A percentile compares a stretch with the other conserved stretches of the same genome.
These are phyloP conservation scores for Fusarium citri DNA, from an alignment of 2,329 filamentous ascomycete genomes.

Conservation along the genomic window DNA sequence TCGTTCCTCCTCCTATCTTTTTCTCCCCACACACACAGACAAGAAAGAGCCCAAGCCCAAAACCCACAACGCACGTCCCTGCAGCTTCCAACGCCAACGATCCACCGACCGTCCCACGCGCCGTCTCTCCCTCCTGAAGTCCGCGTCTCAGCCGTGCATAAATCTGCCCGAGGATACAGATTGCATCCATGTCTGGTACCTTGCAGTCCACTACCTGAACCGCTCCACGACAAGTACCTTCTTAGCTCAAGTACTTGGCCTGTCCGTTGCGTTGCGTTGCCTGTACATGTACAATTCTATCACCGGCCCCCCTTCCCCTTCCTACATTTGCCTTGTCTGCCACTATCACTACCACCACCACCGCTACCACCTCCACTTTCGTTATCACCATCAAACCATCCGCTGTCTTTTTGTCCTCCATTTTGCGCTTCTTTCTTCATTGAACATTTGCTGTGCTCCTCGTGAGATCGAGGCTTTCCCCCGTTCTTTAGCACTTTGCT, in stretches of 20 bases:
- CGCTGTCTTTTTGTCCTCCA: constrained; percentile 32
- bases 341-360: constrained; percentile 29
- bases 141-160: constrained; percentile 49
- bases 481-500: constrained; percentile 9
- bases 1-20: constrained; percentile 15
- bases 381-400: constrained; percentile 41
- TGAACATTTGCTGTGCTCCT: constrained; percentile 32
- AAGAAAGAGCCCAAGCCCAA: constrained; percentile 11
- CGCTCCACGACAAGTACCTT: constrained; percentile 29
- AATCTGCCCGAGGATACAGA: constrained; percentile 39
- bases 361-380: constrained; percentile 36
- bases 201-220: constrained; percentile 31
- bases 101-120: constrained; percentile 48
- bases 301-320: constrained; percentile 37
- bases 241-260: constrained; percentile 33
- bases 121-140: constrained; percentile 48
- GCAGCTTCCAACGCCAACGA: constrained; percentile 40
- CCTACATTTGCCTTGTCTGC: constrained; percentile 32
- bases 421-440: constrained; percentile 36
- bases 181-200: constrained; percentile 35
- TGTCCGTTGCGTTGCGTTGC: constrained; percentile 22
- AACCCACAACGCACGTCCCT: constrained; percentile 39
- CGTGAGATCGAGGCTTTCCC: constrained; percentile 22
- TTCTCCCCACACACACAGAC: constrained; percentile 26
- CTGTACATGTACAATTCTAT: constrained; percentile 42